Evolutionary conservation across 2,329 filamentous ascomycete genomes (phyloP).

Genomic region (Fusarium subtropicale): DNA sequence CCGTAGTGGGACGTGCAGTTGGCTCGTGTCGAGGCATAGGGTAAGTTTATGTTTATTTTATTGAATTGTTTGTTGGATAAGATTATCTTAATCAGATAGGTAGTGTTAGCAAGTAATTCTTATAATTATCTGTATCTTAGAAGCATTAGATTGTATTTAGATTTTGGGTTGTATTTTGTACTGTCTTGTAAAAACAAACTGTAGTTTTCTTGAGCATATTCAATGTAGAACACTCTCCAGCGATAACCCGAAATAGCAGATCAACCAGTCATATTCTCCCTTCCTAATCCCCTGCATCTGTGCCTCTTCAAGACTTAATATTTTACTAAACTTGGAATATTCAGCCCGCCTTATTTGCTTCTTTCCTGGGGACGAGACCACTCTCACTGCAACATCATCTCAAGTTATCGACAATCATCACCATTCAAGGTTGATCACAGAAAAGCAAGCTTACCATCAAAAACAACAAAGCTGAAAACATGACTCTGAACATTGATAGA

Average conservation of each 20-base stretch:
- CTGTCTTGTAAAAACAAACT: rapidly evolving
- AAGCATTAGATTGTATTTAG: rapidly evolving
- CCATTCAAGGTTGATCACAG: background rate
- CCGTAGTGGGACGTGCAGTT: background rate
- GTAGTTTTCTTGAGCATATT: background rate
- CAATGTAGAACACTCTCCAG: rapidly evolving
- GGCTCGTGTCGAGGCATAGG: background rate
- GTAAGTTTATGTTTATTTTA: background rate
- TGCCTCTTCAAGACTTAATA: background rate
- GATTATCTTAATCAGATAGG: too few species aligned
- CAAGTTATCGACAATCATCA: too few species aligned
- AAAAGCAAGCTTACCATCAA: background rate
- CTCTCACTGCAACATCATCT: background rate
- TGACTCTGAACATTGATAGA: rapidly evolving
- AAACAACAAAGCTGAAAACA: background rate
- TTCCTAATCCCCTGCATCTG: too few species aligned
- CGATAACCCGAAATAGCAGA: background rate
- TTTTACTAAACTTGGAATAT: background rate
- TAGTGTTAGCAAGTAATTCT: rapidly evolving
- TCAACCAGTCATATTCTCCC: background rate
- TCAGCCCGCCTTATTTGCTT: background rate
- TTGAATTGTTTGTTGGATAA: background rate
- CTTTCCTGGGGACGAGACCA: background rate
- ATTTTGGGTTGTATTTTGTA: background rate
- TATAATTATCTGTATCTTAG: rapidly evolving